Percentiles rank a stretch among this genome's conserved stretches.
Conservation (phyloP, 2,329 filamentous ascomycete species). For the Pyrenophora graminea region DNA sequence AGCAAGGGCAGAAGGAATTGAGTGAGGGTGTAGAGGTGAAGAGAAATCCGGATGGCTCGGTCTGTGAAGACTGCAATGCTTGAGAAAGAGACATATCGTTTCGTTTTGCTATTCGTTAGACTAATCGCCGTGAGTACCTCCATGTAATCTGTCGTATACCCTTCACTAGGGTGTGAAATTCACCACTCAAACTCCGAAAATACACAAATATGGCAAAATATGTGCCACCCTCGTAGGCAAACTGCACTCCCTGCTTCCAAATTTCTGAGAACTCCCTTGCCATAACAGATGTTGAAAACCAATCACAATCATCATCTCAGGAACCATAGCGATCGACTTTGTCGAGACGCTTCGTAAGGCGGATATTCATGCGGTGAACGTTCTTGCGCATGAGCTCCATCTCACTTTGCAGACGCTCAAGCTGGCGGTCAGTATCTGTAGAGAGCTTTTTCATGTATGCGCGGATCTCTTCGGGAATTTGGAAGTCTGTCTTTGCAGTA, state of each 20-base stretch:
- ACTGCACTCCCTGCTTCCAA: too few species aligned
- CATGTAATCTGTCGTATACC: not conserved
- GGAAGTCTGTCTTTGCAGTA: not conserved
- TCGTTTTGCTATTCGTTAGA: not conserved
- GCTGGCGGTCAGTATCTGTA: slow-evolving; percentile 1
- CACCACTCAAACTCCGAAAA: too few species aligned
- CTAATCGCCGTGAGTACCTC: not conserved
- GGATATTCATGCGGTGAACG: slow-evolving; percentile 24
- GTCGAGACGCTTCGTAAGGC: slow-evolving; percentile 21
- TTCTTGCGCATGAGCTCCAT: slow-evolving; percentile 21
- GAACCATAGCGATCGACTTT: slow-evolving; percentile 6
- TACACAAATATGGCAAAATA: not conserved
- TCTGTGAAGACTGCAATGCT: slow-evolving; percentile 45
- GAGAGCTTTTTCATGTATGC: not conserved
- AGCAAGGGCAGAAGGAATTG: not conserved
- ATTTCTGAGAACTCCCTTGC: too few species aligned
- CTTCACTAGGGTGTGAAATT: too few species aligned
- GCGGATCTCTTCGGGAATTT: not conserved
- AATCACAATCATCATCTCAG: not conserved
- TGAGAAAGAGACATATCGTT: slow-evolving; percentile 11
- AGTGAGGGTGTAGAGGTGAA: slow-evolving; percentile 21
- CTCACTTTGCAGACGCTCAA: slow-evolving; percentile 16
- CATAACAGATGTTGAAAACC: too few species aligned
- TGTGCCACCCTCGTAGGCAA: too few species aligned
- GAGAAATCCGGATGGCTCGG: slow-evolving; percentile 40